Base-by-base conservation (phyloP, 306 rosid genomes). In the Trifolium subterraneum region DNA sequence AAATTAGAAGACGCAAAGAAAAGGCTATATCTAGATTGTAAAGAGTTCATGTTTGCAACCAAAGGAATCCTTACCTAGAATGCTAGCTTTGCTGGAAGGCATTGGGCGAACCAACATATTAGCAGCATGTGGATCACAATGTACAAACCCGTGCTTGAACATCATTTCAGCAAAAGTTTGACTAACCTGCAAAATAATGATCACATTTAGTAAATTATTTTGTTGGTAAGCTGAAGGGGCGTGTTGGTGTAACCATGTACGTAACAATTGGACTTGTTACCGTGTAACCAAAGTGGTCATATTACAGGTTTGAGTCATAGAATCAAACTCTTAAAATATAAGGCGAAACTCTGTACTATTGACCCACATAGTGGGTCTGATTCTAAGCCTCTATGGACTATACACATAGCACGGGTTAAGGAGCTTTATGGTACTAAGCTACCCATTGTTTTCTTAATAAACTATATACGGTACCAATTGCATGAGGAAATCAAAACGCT, bases 161-260 rank as follows among this genome's bases (percentile, higher is more conserved):
- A 92, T 94, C 99, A 94, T 94, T 87, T 92, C 99, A 70, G 99
- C 99, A 87, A 94, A 94, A 68, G 90, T 78, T 83, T 87, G 91
- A 78, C 96, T 94, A 62, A 94, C 90, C 99, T 94, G 87, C 83
- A 84, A 44, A 80, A 70, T 48, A 64, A 38, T 22, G 11, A 45
- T 39, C 41, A 73, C 52, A 73, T 56, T 78, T 80, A 39, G 66
- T 58, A 65, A 76, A 56, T 29, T 68, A 51, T 72, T 33, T 75
- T 51, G 77, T 19, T 1, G 62, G 72, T 15, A 18, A 47, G 51
- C 18, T 47, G 48, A 69, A 15, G 35, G 44, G 44, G 8, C 59
- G 42, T n/a, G 67, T 66, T 54, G 47, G 25, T 14, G 2, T 8
- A 67, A 56, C 33, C 33, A 29, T 29, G 33, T 22, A n/a, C n/a